These are phyloP conservation scores for Neurospora sp. DNA, from an alignment of 495 filamentous ascomycete genomes.

Conservation along the genomic window DNA sequence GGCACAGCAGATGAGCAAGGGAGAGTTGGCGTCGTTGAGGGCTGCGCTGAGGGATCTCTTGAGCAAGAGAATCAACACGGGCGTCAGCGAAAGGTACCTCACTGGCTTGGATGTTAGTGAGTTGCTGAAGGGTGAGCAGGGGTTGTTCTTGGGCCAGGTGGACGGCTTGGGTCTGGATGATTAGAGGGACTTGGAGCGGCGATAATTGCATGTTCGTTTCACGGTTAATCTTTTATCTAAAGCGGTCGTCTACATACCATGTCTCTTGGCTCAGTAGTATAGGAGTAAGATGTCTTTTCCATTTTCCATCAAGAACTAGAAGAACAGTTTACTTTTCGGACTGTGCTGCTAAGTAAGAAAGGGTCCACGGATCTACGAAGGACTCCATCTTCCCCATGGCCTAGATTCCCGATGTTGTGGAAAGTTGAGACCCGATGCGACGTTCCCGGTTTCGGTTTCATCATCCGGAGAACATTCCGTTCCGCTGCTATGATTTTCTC, in stretches of 20 bases:
- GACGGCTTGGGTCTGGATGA: constrained; percentile 30
- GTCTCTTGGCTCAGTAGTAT: background rate
- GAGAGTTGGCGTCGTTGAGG: constrained; percentile 52
- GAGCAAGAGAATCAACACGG: constrained; percentile 70
- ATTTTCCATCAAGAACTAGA: background rate
- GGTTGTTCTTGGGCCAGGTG: constrained; percentile 33
- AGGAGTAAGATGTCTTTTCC: background rate
- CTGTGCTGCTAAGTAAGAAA: background rate
- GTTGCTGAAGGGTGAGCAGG: constrained; percentile 51
- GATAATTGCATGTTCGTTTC: background rate
- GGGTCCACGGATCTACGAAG: background rate
- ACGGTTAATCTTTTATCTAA: background rate
- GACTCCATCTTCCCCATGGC: background rate
- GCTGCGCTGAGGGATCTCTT: constrained; percentile 57
- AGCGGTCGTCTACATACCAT: background rate
- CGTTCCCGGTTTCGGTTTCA: background rate
- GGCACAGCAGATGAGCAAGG: constrained; percentile 55
- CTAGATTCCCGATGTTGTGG: background rate
- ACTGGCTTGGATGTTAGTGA: constrained; percentile 76
- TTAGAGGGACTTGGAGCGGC: background rate
- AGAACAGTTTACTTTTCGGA: background rate
- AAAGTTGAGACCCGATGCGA: background rate
- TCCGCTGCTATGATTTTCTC: background rate
- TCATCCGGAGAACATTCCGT: background rate
- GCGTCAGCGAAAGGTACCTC: constrained; percentile 85